phyloP scores from a whole-genome alignment of 805 yeast genomes.

The Yarrowia keelungensis region DNA sequence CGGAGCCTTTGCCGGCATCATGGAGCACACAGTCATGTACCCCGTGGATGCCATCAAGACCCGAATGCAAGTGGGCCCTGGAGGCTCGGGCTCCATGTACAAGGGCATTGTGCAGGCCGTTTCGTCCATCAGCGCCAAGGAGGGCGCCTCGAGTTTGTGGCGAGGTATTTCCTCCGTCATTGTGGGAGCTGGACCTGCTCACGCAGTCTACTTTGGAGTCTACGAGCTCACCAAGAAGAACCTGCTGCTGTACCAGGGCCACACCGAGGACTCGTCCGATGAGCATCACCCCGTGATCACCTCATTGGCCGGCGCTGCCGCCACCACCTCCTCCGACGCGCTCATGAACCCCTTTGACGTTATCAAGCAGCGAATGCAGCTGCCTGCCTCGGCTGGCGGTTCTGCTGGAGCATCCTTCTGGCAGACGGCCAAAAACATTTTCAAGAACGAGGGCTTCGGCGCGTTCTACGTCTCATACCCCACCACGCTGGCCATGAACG shows the following conservation, averaged over 20 bases:
- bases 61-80: conserved; percentile 74
- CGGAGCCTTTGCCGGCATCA: conserved; percentile 98
- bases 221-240: conserved; percentile 80
- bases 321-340: conserved; percentile 92
- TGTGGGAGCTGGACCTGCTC: conserved; percentile 99
- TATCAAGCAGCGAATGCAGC: conserved; percentile 93
- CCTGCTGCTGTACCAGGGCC: conserved; percentile 46
- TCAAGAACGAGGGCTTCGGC: conserved; percentile 55
- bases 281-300: conserved; percentile 81
- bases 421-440: conserved; percentile 47
- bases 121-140: conserved; percentile 77
- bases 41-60: conserved; percentile 97
- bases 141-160: conserved; percentile 90
- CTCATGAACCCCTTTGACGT: conserved; percentile 98
- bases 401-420: conserved; percentile 45
- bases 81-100: conserved; percentile 46
- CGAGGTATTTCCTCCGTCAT: conserved; percentile 91
- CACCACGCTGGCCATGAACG: conserved; percentile 87
- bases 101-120: conserved; percentile 67
- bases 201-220: conserved; percentile 94
- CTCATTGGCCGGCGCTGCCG: conserved; percentile 86
- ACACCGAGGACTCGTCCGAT: conserved; percentile 51
- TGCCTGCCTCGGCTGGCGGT: conserved; percentile 45
- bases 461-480: conserved; percentile 94
- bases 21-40: conserved; percentile 97